Conservation (phyloP, 176 grass and related monocot genomes). For the Carex pumila region DNA sequence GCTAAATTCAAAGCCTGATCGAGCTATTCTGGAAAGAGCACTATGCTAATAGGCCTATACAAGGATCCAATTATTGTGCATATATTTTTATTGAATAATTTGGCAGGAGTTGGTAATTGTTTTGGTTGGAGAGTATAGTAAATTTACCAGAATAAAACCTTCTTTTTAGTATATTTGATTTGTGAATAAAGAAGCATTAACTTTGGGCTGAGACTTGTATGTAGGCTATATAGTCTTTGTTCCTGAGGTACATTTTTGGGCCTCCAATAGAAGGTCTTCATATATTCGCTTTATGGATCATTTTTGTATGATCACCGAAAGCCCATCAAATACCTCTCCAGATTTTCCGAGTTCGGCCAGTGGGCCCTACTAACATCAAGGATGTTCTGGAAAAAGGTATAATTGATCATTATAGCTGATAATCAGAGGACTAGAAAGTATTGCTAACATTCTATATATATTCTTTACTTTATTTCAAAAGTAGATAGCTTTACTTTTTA, state of each 20-base stretch:
- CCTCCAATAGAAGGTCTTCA: not conserved
- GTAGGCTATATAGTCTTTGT: not conserved
- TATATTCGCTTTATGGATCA: not conserved
- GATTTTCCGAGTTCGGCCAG: not conserved
- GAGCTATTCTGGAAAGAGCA: not conserved
- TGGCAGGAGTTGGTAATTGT: not conserved
- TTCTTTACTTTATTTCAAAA: not conserved
- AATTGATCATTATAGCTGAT: not conserved
- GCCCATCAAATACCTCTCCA: not conserved
- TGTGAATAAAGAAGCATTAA: not conserved
- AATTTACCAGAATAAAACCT: not conserved
- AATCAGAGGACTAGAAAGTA: not conserved
- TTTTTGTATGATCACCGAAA: not conserved
- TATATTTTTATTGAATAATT: not conserved
- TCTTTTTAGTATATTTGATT: not conserved
- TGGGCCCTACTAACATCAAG: not conserved
- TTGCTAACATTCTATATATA: not conserved
- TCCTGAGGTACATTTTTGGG: not conserved
- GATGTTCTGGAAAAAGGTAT: not conserved
- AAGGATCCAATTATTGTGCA: not conserved
- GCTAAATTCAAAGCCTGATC: not conserved
- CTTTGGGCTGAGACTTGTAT: not conserved
- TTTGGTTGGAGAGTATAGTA: not conserved
- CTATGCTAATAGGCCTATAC: not conserved
- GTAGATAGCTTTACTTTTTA: not conserved